Conservation (phyloP, 495 filamentous ascomycete genomes). For the Chaetomidium leptoderma region DNA sequence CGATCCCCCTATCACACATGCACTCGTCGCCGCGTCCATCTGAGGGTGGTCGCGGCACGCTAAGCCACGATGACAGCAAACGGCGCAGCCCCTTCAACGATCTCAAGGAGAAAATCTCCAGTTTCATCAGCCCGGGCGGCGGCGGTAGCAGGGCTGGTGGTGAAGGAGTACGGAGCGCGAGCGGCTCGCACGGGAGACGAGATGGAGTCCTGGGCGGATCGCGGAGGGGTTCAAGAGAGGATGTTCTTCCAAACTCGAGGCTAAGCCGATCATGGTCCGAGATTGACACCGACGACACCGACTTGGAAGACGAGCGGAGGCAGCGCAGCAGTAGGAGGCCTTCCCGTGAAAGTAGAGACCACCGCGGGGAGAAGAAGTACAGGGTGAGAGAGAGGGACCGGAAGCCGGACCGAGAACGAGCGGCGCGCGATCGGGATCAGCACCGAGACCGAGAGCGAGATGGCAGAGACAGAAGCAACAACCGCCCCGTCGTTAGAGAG, state of each 20-base stretch:
- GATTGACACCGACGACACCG: constrained; percentile 22
- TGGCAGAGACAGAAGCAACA: constrained; percentile 5
- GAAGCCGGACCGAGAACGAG: constrained; percentile 13
- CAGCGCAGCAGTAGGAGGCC: constrained; percentile 9
- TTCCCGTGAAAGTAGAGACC: constrained; percentile 14
- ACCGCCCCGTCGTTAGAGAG: constrained; percentile 9
- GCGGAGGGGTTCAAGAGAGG: constrained; percentile 11
- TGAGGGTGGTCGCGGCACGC: neutral
- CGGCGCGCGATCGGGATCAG: constrained; percentile 14
- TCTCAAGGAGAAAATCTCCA: constrained; percentile 25
- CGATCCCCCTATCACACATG: constrained; percentile 14
- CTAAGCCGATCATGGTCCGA: constrained; percentile 26
- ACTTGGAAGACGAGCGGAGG: constrained; percentile 19
- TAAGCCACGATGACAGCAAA: constrained; percentile 20
- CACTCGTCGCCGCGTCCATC: constrained; percentile 13
- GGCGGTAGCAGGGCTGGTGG: constrained; percentile 12
- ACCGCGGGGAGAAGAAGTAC: constrained; percentile 18
- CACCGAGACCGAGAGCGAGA: constrained; percentile 11
- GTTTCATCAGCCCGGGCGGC: constrained; percentile 16
- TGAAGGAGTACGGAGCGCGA: constrained; percentile 26
- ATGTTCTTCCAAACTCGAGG: constrained; percentile 16
- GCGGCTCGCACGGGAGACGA: constrained; percentile 21
- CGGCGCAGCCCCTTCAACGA: constrained; percentile 19
- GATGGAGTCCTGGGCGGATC: constrained; percentile 15
- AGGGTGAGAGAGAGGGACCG: constrained; percentile 19